These are phyloP conservation scores for Eutypella sp. DNA, from an alignment of 2,329 filamentous ascomycete genomes.

Conservation along the genomic window DNA sequence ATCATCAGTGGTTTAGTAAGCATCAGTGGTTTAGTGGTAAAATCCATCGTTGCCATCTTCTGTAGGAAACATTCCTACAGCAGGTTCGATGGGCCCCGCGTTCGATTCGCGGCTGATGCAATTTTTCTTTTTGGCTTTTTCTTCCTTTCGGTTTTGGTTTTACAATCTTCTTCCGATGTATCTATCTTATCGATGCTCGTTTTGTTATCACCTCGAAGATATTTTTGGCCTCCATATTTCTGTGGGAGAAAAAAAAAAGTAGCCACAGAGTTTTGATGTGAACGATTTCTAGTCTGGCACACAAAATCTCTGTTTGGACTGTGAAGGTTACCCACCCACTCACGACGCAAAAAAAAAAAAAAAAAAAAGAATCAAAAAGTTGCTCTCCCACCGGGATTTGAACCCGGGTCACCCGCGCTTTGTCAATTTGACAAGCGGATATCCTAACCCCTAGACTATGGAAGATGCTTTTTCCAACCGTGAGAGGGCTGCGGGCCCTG, in stretches of 20 bases:
- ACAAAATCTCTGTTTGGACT: not conserved
- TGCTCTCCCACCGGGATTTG: not conserved
- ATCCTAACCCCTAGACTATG: not conserved
- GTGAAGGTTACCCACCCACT: too few species aligned
- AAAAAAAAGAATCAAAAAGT: not conserved
- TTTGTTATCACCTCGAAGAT: too few species aligned
- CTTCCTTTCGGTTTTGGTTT: too few species aligned
- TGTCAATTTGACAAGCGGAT: not conserved
- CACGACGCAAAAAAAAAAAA: not conserved
- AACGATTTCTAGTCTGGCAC: not conserved
- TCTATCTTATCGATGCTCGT: too few species aligned
- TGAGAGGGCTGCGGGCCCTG: not conserved
- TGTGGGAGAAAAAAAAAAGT: too few species aligned
- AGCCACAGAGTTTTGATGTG: not conserved
- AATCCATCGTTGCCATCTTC: slow-evolving; percentile 47
- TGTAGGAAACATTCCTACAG: too few species aligned
- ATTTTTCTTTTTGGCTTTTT: too few species aligned
- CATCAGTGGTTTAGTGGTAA: slow-evolving; percentile 48
- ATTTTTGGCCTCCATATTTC: too few species aligned
- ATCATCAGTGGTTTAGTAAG: too few species aligned
- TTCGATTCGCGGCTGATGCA: too few species aligned
- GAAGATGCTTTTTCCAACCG: not conserved
- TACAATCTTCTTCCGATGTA: too few species aligned
- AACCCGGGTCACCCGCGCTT: not conserved
- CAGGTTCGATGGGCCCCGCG: too few species aligned